Conservation (phyloP, 169 alveolate species). For the Plasmodium reichenowi region DNA sequence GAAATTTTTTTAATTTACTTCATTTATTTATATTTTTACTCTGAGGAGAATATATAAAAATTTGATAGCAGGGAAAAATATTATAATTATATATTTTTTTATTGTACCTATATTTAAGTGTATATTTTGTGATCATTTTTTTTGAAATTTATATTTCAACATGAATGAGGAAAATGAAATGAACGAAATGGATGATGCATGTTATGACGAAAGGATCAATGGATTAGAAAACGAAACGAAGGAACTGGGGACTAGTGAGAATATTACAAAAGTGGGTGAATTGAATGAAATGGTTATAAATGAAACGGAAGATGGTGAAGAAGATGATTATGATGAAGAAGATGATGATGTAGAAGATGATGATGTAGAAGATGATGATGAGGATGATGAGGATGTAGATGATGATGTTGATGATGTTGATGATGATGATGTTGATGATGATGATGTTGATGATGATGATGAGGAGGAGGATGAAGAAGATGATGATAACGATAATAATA, state of each 20-base stretch:
- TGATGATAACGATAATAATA: not conserved
- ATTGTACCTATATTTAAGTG: too few species aligned
- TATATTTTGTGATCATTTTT: too few species aligned
- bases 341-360: conserved; percentile 10
- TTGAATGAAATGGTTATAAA: conserved; percentile 3
- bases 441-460: not conserved
- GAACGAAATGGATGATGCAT: not conserved
- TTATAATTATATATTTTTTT: too few species aligned
- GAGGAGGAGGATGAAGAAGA: not conserved
- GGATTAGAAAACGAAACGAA: not conserved
- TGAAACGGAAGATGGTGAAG: conserved; percentile 26
- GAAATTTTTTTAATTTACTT: too few species aligned
- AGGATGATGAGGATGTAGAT: not conserved
- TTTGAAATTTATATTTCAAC: not conserved
- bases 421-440: not conserved
- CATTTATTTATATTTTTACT: too few species aligned
- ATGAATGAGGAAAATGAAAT: not conserved
- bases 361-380: conserved; percentile 1
- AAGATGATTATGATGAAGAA: conserved; percentile 4
- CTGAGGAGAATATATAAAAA: too few species aligned
- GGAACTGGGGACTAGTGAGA: not conserved
- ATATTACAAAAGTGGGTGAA: not conserved
- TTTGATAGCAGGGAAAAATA: too few species aligned
- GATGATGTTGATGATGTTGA: not conserved
- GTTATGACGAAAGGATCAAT: not conserved